Evolutionary conservation across 306 rosid species (phyloP), one percentile per base, ranked within the genome.

Genomic region (Prunus davidiana): DNA sequence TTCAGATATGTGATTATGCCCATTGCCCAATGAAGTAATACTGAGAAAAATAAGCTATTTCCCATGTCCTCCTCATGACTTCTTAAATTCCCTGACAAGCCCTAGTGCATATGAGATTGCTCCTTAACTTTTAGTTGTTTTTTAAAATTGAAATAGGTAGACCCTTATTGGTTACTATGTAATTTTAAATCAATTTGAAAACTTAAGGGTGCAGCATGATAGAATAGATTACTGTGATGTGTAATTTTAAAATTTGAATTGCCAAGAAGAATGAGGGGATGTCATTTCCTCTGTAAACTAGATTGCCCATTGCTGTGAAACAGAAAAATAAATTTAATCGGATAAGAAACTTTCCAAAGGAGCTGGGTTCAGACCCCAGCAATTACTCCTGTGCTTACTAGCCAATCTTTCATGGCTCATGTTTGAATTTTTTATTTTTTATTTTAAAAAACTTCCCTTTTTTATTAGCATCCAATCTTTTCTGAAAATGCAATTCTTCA

Each of bases 1-100:
- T 58, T 67, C 71, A 46, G 5, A 52, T 30, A 6, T 55, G 82
- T 78, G 61, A 79, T 73, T 60, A 73, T 69, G 62, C 57, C 27
- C 38, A 43, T 34, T 34, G 0, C 38, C 38, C 38, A 34, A 51
- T 62, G 49, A 64, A 76, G 19, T 13, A 76, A 8, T 63, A 13
- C 12, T 46, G 61, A 22, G 19, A 41, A 81, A 32, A 8, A 34
- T 65, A 57, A 70, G 55, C 58, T 22, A 46, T 15, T 32, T 13
- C 3, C 22, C 73, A 41, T 64, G 6, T 28, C 12, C 13, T 19
- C 0, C 14, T 68, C 72, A 14, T 24, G 30, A 45, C 11, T 46
- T 24, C 41, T 64, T 45, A 69, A 4, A 30, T 27, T 69, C 60
- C 16, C 61, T 8, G 15, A 27, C 46, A 15, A 50, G 20, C 18